phyloP scores from a whole-genome alignment of 768 basidiomycete genomes.

The Clitopilus passeckerianus region DNA sequence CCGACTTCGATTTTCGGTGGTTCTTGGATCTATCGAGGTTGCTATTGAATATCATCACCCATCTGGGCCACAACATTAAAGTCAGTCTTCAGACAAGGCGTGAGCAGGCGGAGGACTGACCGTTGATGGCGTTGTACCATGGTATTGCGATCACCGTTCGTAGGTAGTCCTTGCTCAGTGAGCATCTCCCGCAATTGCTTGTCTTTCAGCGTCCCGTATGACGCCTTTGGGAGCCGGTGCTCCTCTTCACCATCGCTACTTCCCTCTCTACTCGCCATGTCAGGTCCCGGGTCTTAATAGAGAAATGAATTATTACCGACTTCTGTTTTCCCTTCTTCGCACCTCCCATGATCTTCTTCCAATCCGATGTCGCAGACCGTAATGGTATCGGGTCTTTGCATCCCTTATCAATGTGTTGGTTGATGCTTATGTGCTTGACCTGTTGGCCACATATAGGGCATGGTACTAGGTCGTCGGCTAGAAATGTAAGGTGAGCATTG shows the following conservation, averaged over 20 bases:
- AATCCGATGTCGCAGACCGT: constrained; percentile 27
- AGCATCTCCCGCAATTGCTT: constrained; percentile 55
- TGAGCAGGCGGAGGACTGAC: constrained; percentile 25
- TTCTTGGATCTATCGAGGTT: constrained; percentile 54
- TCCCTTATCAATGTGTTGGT: constrained; percentile 61
- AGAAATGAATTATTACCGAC: constrained; percentile 7
- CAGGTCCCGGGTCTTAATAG: not conserved
- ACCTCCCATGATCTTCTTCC: constrained; percentile 41
- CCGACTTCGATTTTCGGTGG: constrained; percentile 39
- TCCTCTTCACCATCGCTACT: constrained; percentile 25
- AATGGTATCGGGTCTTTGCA: constrained; percentile 36
- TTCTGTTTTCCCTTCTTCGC: constrained; percentile 39
- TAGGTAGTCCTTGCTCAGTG: constrained; percentile 40
- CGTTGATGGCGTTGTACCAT: constrained; percentile 57
- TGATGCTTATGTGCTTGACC: constrained; percentile 46
- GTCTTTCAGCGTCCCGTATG: constrained; percentile 62
- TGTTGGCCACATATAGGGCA: constrained; percentile 60
- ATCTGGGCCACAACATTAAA: constrained; percentile 33
- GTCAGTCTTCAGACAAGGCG: not conserved
- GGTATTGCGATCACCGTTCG: constrained; percentile 44
- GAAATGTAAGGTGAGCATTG: not conserved
- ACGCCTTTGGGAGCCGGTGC: constrained; percentile 53
- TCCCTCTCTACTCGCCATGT: constrained; percentile 3
- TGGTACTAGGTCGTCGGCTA: constrained; percentile 35
- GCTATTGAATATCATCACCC: constrained; percentile 67